Evolutionary conservation across 2,329 filamentous ascomycete genomes (phyloP).

Genomic region (Xylariaceae sp.): DNA sequence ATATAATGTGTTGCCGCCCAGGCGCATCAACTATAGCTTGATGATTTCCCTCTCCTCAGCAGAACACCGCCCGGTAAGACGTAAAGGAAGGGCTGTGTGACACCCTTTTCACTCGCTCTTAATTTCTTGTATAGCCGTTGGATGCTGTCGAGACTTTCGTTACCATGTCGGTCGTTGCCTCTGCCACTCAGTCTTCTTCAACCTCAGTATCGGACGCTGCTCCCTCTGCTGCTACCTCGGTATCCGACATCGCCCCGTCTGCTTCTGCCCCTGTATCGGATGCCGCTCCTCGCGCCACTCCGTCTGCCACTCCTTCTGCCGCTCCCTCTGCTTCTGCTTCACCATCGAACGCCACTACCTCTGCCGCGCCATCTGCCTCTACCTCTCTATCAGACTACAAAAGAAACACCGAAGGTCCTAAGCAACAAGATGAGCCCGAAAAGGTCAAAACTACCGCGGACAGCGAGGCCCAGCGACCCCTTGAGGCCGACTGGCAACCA

Average conservation of each 20-base stretch:
- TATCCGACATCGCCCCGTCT: not conserved
- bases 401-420: not conserved
- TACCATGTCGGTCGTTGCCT: conserved; percentile 5
- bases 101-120: not conserved
- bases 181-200: not conserved
- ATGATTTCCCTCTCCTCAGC: not conserved
- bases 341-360: not conserved
- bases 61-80: not conserved
- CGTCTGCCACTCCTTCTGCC: not conserved
- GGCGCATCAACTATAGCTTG: not conserved
- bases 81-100: not conserved
- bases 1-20: conserved; percentile 9
- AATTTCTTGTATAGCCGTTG: not conserved
- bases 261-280: not conserved
- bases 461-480: conserved; percentile 12
- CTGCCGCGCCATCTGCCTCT: conserved; percentile 3
- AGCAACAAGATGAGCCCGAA: not conserved
- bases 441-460: not conserved
- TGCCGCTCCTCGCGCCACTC: not conserved
- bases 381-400: conserved; percentile 17
- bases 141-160: not conserved
- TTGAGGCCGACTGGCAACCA: conserved; percentile 21
- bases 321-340: not conserved
- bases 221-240: too few species aligned
- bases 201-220: not conserved